These are phyloP conservation scores for Trichoderma sp. DNA, from an alignment of 2,329 filamentous ascomycete species.

Conservation along the genomic window DNA sequence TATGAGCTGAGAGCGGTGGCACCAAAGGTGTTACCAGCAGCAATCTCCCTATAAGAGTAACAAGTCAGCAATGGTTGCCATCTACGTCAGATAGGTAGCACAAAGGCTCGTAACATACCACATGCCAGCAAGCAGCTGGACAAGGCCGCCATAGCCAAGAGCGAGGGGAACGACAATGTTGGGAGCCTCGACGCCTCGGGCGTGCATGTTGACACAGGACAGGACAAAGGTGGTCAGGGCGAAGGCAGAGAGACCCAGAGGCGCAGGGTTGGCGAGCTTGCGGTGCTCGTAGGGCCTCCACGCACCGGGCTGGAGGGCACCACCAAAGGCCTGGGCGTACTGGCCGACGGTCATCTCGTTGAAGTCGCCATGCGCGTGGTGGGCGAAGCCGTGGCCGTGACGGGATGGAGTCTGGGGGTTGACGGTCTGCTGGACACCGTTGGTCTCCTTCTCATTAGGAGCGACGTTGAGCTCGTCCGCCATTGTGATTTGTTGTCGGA, in stretches of 20 bases:
- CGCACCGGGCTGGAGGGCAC: slow-evolving; percentile 72
- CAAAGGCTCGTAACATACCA: slow-evolving; percentile 62
- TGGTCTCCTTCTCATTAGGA: slow-evolving; percentile 27
- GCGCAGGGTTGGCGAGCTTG: slow-evolving; percentile 79
- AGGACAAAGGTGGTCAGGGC: slow-evolving; percentile 83
- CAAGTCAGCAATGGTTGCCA: slow-evolving; percentile 27
- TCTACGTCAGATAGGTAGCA: neutral
- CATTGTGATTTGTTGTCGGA: slow-evolving; percentile 25
- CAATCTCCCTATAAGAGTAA: slow-evolving; percentile 70
- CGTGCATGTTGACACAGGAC: slow-evolving; percentile 71
- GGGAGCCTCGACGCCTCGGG: slow-evolving; percentile 61
- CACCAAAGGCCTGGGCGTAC: slow-evolving; percentile 61
- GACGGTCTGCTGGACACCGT: slow-evolving; percentile 17
- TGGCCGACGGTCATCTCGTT: slow-evolving; percentile 32
- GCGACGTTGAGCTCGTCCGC: slow-evolving; percentile 23
- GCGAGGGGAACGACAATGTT: slow-evolving; percentile 71
- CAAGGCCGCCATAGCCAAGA: slow-evolving; percentile 75
- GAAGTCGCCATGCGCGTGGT: slow-evolving; percentile 37
- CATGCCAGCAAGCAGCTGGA: slow-evolving; percentile 83
- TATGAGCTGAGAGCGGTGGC: slow-evolving; percentile 81
- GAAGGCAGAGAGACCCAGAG: slow-evolving; percentile 76
- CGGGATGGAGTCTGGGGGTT: neutral
- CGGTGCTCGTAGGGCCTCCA: slow-evolving; percentile 67
- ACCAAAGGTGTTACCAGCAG: slow-evolving; percentile 84
- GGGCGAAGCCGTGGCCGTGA: slow-evolving; percentile 17